Conservation (phyloP, 2,329 filamentous ascomycete genomes). For the Pleoardoris graminearum region DNA sequence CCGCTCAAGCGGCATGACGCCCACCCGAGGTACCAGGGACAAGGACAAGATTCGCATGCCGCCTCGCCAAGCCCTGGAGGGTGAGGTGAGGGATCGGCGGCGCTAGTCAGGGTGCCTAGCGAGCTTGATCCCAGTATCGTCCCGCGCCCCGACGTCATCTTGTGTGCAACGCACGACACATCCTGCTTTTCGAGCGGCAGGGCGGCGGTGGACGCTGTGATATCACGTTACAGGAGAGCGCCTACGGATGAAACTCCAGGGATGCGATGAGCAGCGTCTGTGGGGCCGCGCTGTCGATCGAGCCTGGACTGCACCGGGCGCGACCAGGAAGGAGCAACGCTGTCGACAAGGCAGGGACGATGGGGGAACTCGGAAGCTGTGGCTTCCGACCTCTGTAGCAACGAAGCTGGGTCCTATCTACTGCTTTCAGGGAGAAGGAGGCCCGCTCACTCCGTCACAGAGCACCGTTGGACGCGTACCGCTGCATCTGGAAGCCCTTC, state of each 20-base stretch:
- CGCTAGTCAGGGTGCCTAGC: neutral
- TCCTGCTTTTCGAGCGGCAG: constrained; percentile 1
- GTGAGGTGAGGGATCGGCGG: neutral
- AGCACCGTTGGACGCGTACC: neutral
- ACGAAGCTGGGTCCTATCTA: neutral
- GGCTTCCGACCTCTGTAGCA: neutral
- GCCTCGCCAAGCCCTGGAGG: neutral
- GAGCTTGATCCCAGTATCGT: neutral
- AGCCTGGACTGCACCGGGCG: constrained; percentile 21
- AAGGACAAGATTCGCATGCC: neutral
- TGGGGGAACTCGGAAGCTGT: neutral
- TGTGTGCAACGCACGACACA: neutral
- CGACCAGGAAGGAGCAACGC: neutral
- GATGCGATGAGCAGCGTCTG: constrained; percentile 23
- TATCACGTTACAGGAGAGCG: constrained; percentile 4
- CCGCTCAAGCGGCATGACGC: neutral
- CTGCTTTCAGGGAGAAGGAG: neutral
- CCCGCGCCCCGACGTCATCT: neutral
- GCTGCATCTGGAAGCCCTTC: neutral
- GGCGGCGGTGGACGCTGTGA: constrained; percentile 1
- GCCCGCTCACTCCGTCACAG: neutral
- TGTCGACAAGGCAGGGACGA: neutral
- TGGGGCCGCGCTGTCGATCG: constrained; percentile 31
- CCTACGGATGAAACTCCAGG: neutral
- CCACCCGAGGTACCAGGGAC: neutral